Percentiles rank a stretch among this genome's conserved stretches.
Evolutionary conservation across 2,329 filamentous ascomycete species (phyloP).

Genomic region (Exophiala viscosa): DNA sequence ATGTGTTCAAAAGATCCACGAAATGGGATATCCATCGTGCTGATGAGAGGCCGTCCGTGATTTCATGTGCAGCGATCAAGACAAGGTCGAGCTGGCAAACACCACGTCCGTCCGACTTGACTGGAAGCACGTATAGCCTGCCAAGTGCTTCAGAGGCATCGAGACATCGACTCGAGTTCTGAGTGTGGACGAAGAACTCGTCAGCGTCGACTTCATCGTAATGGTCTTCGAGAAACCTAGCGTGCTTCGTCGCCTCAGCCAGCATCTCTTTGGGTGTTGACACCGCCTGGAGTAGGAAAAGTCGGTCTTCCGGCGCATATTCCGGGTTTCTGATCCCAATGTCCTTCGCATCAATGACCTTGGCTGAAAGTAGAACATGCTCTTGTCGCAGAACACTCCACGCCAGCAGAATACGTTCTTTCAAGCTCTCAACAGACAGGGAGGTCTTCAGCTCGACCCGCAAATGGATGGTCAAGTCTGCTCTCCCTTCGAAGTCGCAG

Average conservation of each 20-base stretch:
- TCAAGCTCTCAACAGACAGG: conserved; percentile 2
- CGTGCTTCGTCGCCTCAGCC: conserved; percentile 7
- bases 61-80: conserved; percentile 22
- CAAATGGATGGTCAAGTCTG: conserved; percentile 22
- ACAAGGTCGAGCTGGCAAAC: conserved; percentile 14
- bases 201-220: conserved; percentile 12
- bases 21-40: conserved; percentile 23
- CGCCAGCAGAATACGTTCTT: conserved; percentile 16
- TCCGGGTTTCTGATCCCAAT: neutral
- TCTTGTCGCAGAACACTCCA: conserved; percentile 23
- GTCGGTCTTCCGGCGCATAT: conserved; percentile 10
- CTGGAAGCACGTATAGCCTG: conserved; percentile 23
- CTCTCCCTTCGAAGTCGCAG: conserved; percentile 22
- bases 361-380: conserved; percentile 23
- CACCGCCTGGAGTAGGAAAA: conserved; percentile 20
- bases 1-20: conserved; percentile 21
- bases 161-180: conserved; percentile 23
- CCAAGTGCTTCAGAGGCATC: conserved; percentile 15
- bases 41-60: conserved; percentile 24
- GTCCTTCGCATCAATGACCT: neutral
- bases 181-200: conserved; percentile 23
- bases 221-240: conserved; percentile 18
- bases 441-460: conserved; percentile 17
- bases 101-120: neutral
- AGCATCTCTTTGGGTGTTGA: conserved; percentile 4